Evolutionary conservation across 306 rosid genomes (phyloP), one percentile per base, ranked within the genome.

Genomic region (Canavalia gladiata): DNA sequence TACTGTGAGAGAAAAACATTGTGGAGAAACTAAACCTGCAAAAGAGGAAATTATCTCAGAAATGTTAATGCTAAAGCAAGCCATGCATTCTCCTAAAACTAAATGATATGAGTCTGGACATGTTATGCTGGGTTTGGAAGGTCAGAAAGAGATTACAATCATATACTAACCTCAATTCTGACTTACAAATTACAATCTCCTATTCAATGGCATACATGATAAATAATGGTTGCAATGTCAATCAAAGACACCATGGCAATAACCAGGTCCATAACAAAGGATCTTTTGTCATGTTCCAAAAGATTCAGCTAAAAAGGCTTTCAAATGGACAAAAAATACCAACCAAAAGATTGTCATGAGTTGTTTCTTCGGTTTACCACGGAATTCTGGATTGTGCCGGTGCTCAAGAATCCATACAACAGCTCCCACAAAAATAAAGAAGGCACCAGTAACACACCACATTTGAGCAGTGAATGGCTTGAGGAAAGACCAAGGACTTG

Each of bases 21-120:
- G 99, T 95, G 55, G 99, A 95, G 91, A 93, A 90, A 79, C 91
- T 93, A 88, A 95, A 95, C 99, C 99, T 95, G 97, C 92, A 88
- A 87, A 67, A 81, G 66, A 63, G 84, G 57, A 84, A 76, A 72
- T 37, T 9, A 47, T 51, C 51, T 83, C 81, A 84, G 84, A 62
- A 58, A 68, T 43, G 12, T 31, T 29, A 1, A 59, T 66, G 74
- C 59, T 62, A 7, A 80, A 66, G 50, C 43, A 68, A 65, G 47
- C 45, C 67, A 55, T 71, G 72, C 59, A 60, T 52, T 18, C 52
- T 64, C 18, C 72, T 35, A 29, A 83, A 41, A 46, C 72, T 46
- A 6, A 76, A 52, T 37, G 74, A 83, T 39, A 18, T 18, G 25
- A 18, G 25, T 18, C 67, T 42, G 37, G 55, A 54, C 39, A 54